phyloP scores from a whole-genome alignment of 2,329 filamentous ascomycete genomes.

The Trichoderma koningii region DNA sequence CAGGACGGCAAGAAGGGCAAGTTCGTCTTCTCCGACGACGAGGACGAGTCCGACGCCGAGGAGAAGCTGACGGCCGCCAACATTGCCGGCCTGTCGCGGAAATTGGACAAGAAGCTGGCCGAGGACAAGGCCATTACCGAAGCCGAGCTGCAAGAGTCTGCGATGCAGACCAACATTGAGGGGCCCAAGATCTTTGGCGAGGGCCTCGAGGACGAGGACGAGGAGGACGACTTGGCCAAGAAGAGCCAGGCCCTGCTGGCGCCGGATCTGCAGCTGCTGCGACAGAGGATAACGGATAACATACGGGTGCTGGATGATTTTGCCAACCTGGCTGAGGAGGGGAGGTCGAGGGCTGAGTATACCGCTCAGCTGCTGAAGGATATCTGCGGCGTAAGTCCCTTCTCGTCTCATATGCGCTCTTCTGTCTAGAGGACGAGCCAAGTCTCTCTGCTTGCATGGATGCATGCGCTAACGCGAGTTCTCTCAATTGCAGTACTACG shows the following conservation, averaged over 20 bases:
- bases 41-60: slow-evolving; percentile 83
- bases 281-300: slow-evolving; percentile 88
- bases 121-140: slow-evolving; percentile 81
- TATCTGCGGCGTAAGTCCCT: slow-evolving; percentile 63
- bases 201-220: slow-evolving; percentile 62
- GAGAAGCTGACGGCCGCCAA: slow-evolving; percentile 93
- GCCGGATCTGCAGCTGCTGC: slow-evolving; percentile 85
- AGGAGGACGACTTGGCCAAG: slow-evolving; percentile 56
- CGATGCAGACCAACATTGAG: slow-evolving; percentile 93
- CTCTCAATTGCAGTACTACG: slow-evolving; percentile 66
- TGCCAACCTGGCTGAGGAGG: slow-evolving; percentile 74
- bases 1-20: slow-evolving; percentile 46
- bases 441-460: background rate
- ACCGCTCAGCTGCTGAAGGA: slow-evolving; percentile 84
- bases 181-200: slow-evolving; percentile 61
- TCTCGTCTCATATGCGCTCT: background rate
- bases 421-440: background rate
- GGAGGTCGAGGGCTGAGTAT: slow-evolving; percentile 84
- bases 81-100: slow-evolving; percentile 86
- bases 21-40: slow-evolving; percentile 92
- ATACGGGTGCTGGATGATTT: slow-evolving; percentile 91
- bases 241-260: slow-evolving; percentile 69
- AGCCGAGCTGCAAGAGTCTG: slow-evolving; percentile 80
- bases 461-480: background rate
- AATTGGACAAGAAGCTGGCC: slow-evolving; percentile 75